These are phyloP conservation scores for Mycoemilia scoparia DNA, from an alignment of 192 early-diverging fungal species.

Conservation along the genomic window DNA sequence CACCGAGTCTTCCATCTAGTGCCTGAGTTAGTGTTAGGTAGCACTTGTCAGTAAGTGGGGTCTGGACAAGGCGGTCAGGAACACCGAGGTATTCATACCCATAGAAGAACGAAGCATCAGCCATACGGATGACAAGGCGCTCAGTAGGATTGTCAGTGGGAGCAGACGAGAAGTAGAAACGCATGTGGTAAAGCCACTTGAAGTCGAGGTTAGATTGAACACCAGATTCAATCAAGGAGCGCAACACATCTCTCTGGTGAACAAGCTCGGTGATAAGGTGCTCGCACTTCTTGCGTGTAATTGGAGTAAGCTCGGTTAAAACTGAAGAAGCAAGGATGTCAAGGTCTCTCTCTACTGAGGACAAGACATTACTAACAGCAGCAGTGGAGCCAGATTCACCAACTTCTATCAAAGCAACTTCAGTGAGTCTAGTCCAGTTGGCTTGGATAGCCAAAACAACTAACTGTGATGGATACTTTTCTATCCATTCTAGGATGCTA, in stretches of 20 bases:
- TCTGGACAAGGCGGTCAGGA: conserved; percentile 92
- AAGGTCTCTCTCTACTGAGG: conserved; percentile 49
- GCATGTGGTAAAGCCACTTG: conserved; percentile 89
- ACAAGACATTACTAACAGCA: conserved; percentile 36
- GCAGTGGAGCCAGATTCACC: conserved; percentile 7
- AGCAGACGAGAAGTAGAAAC: conserved; percentile 52
- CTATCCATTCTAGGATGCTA: conserved; percentile 65
- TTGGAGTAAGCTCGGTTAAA: conserved; percentile 59
- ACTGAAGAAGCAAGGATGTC: conserved; percentile 86
- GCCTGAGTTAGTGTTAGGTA: conserved; percentile 98
- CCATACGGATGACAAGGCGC: conserved; percentile 70
- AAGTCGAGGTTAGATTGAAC: conserved; percentile 56
- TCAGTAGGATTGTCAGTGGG: conserved; percentile 42
- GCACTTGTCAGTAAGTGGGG: conserved; percentile 96
- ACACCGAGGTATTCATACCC: conserved; percentile 98
- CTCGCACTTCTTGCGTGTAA: conserved; percentile 89
- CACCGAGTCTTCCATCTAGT: conserved; percentile 77
- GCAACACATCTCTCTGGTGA: conserved; percentile 89
- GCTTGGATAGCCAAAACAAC: conserved; percentile 80
- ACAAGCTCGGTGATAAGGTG: conserved; percentile 97
- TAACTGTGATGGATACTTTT: conserved; percentile 80
- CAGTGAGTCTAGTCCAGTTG: conserved; percentile 77
- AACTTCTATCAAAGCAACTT: conserved; percentile 42
- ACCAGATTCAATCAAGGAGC: conserved; percentile 34
- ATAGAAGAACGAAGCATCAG: conserved; percentile 83